These are phyloP conservation scores for Rhizoclosmatium sp. DNA, from an alignment of 192 early-diverging fungal species.

Conservation along the genomic window DNA sequence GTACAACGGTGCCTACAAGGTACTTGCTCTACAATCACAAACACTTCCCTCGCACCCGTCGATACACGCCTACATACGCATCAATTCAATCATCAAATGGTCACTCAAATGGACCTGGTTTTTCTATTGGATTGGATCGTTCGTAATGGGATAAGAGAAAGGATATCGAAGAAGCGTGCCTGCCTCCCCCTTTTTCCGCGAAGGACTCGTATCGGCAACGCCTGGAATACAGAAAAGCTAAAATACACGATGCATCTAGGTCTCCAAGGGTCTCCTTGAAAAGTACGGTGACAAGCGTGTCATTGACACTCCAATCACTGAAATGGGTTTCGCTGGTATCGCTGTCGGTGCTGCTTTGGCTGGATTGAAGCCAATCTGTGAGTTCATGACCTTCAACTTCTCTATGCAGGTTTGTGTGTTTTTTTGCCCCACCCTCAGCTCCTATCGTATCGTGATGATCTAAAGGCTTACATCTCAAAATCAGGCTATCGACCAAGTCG, in stretches of 20 bases:
- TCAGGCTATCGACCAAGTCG: constrained; percentile 96
- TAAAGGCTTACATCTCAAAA: not conserved
- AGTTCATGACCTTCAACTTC: constrained; percentile 99
- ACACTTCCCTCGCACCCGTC: no score
- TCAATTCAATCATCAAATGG: no score
- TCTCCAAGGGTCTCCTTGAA: constrained; percentile 95
- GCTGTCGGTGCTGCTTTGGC: constrained; percentile 93
- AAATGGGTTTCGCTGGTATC: constrained; percentile 96
- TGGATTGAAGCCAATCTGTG: constrained; percentile 96
- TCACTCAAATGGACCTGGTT: no score
- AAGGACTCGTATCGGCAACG: no score
- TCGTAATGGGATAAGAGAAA: no score
- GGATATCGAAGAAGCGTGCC: no score
- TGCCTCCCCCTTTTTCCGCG: no score
- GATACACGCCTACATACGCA: no score
- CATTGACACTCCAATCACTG: constrained; percentile 98
- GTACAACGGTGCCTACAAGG: constrained; percentile 99
- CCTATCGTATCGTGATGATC: not conserved
- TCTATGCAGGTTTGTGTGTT: constrained; percentile 86
- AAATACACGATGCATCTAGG: constrained; percentile 57
- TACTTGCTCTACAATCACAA: constrained; percentile 45
- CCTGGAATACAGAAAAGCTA: no score
- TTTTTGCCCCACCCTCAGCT: not conserved
- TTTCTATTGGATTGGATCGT: no score
- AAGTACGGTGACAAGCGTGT: constrained; percentile 97